Evolutionary conservation across 352 stramenopile genomes (phyloP), one percentile per base, ranked within the genome.

Genomic region (Globisporangium middletonii): DNA sequence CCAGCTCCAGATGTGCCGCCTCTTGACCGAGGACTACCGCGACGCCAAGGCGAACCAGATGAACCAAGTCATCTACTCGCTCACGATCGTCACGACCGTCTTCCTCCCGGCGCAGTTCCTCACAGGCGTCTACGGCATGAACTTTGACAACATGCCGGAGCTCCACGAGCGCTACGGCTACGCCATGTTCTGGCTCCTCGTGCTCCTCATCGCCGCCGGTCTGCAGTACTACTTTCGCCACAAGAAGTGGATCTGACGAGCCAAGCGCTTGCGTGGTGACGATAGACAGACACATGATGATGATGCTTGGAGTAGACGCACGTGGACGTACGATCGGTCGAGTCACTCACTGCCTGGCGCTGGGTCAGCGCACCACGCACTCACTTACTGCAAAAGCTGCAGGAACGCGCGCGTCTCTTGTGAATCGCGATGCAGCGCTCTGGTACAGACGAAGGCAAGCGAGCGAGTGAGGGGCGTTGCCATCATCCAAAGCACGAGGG

Each of bases 1-100:
- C 23, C 79, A 92, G 55, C 66, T 89, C 19, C 81, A 92, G 37
- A 92, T 92, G 79, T 91, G 79, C 27, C 74, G 81, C 1, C 64
- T 84, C 30, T 64, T 95, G 48, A 89, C 81, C 4, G 79, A 91
- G 63, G 83, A 94, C 53, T 90, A 91, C 58, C 81, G 87, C 11
- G 84, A 95, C 47, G 79, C 76, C 42, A 89, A 92, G 56, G 69
- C 80, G 0, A 89, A 86, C 53, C 84, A 93, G 63, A 92, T 91
- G 83, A 93, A 95, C 68, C 86, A 92, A 50, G 86, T 94, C 28
- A 91, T 96, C 55, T 95, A 95, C 71, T 92, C 80, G n/a, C 74
- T 96, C 28, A 95, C 86, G 41, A 86, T 95, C 53, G 78, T 94
- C 57, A 94, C 85, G n/a, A 92, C 83, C 6, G 82, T 94, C 2